Base-by-base conservation (phyloP, 2,329 filamentous ascomycete species). In the Pseudogymnoascus sp. region DNA sequence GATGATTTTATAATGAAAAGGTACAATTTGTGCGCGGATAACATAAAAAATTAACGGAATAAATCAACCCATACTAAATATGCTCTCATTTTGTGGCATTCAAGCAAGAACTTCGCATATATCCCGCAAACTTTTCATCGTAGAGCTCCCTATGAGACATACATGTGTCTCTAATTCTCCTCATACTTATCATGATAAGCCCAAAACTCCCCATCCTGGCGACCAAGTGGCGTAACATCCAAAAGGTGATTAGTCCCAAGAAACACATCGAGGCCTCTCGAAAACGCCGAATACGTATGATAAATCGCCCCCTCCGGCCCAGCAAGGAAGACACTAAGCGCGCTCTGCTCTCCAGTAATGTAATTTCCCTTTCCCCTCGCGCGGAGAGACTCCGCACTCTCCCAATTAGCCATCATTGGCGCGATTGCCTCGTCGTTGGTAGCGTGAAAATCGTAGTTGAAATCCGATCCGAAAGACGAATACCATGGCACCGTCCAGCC, bases 401-500 rank as follows among this genome's bases (percentile, higher is more conserved):
- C 45, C 3, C 67, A 73, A 21, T 69, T 67, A 9, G 69, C 69
- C 60, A 68, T 37, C 1, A 67, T 61, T 0, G 69, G 68, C 5
- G 62, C 58, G 3, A 70, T 61, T 0, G 58, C 56, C 18, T 70
- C 65, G 34, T 74, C 71, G 12, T 71, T 57, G 1, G 70, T 72
- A 6, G 67, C 74, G 52, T 73, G 65, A 56, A 74, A 74, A 63
- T 75, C 73, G 61, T 71, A 72, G 65, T 75, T 76, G 63, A 76
- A 77, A 38, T 71, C 67, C 4, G 68, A 70, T 1, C 64, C 68
- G 5, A 68, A 67, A 37, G 68, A 73, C 4, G 72, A 73, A 60
- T 72, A 74, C 71, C 74, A 77, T 0, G 73, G 74, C 56, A 74
- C 76, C 0, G 61, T 67, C 75, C 74, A 78, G 12, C 70, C 73